Conservation (phyloP, 345 rosid species). For the Pugionium dolabratum region DNA sequence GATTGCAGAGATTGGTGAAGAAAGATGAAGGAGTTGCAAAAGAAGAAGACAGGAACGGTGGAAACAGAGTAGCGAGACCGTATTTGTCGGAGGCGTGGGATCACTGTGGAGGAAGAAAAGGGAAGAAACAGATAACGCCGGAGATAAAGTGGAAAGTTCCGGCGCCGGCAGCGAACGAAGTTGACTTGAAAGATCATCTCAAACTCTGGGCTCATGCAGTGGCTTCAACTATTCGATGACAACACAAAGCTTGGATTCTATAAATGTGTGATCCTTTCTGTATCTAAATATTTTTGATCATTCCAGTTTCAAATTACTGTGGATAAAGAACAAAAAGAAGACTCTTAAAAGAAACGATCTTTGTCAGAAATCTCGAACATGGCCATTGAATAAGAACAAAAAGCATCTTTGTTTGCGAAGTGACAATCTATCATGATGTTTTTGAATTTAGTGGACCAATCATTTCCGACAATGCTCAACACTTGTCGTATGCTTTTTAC, state of each 20-base stretch:
- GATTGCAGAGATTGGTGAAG: constrained; percentile 54
- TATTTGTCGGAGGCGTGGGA: constrained; percentile 69
- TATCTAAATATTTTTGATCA: constrained; percentile 12
- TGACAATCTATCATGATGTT: not conserved
- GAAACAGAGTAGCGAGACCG: constrained; percentile 48
- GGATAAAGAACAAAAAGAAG: not conserved
- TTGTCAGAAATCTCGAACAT: too few relatives aligned
- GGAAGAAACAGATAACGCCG: constrained; percentile 24
- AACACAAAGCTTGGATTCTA: constrained; percentile 16
- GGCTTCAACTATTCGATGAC: constrained; percentile 59
- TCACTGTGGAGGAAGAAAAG: constrained; percentile 41
- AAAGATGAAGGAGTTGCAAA: constrained; percentile 14
- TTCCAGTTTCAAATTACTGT: not conserved
- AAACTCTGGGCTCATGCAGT: constrained; percentile 71
- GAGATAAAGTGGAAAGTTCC: constrained; percentile 52
- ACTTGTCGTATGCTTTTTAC: too few relatives aligned
- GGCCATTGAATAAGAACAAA: not conserved
- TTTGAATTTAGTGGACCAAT: not conserved
- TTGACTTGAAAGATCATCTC: constrained; percentile 58
- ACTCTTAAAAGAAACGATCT: not conserved
- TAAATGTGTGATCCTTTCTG: not conserved
- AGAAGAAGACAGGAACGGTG: constrained; percentile 13
- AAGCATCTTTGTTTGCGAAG: not conserved
- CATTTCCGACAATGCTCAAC: not conserved
- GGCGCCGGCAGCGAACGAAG: constrained; percentile 41